phyloP scores from a whole-genome alignment of 768 basidiomycete genomes.

The Clathrus columnatus region DNA sequence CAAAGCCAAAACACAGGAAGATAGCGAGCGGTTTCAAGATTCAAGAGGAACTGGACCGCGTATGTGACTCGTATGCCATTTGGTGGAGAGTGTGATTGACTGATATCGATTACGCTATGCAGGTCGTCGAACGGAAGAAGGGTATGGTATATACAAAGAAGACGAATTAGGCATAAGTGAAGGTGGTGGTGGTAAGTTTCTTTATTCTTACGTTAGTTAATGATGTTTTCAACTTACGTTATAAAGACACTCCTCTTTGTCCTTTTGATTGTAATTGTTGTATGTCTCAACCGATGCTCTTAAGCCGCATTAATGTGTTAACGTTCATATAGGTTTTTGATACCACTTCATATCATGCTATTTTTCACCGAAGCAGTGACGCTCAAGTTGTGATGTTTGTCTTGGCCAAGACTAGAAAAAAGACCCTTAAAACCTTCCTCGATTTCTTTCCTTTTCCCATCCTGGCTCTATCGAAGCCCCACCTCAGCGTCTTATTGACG shows the following conservation, averaged over 20 bases:
- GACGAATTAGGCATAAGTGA: constrained; percentile 66
- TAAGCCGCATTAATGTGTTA: background rate
- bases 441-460: constrained; percentile 12
- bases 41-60: constrained; percentile 67
- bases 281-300: constrained; percentile 30
- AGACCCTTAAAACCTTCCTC: background rate
- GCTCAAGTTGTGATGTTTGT: background rate
- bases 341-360: background rate
- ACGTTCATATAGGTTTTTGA: background rate
- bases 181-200: constrained; percentile 59
- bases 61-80: constrained; percentile 30
- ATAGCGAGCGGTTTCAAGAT: constrained; percentile 47
- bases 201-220: constrained; percentile 13
- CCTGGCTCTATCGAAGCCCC: constrained; percentile 28
- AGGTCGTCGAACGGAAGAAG: constrained; percentile 78
- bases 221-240: constrained; percentile 8
- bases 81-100: constrained; percentile 4
- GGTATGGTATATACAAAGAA: constrained; percentile 72
- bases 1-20: background rate
- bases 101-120: constrained; percentile 11
- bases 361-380: background rate
- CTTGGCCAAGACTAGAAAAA: background rate
- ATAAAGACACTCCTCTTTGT: constrained; percentile 67
- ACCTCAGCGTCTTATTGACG: constrained; percentile 5
- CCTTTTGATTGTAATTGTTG: constrained; percentile 89